These are phyloP conservation scores for Eleusine coracana DNA, from an alignment of 176 grass and related monocot genomes.

Conservation along the genomic window DNA sequence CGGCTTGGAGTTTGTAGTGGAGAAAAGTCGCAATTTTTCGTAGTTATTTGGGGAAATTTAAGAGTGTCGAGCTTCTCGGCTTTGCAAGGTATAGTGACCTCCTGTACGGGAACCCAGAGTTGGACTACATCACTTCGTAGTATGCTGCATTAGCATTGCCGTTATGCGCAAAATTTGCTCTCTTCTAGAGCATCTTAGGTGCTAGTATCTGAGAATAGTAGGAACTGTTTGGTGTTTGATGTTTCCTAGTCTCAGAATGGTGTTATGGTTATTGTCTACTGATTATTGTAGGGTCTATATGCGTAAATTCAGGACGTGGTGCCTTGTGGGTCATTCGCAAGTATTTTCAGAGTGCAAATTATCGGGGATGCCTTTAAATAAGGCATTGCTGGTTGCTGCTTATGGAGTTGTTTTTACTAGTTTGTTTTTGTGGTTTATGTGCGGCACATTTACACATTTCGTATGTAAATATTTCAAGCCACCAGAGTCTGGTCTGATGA, in stretches of 20 bases:
- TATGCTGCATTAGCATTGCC: not conserved
- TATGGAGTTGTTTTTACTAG: not conserved
- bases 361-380: not conserved
- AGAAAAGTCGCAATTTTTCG: constrained; percentile 36
- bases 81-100: not conserved
- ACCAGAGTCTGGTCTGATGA: not conserved
- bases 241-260: not conserved
- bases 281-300: not conserved
- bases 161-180: not conserved
- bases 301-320: not conserved
- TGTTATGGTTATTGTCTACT: not conserved
- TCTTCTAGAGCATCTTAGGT: not conserved
- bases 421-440: not conserved
- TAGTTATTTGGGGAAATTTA: constrained; percentile 1
- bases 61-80: not conserved
- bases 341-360: not conserved
- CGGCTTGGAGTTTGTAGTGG: not conserved
- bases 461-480: not conserved
- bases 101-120: not conserved
- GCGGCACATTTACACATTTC: not conserved
- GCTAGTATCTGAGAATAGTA: not conserved
- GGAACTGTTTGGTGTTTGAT: not conserved
- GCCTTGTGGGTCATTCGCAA: not conserved
- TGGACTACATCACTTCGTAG: not conserved
- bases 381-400: constrained; percentile 20